Percentiles rank a stretch among this genome's conserved stretches.
phyloP scores from a whole-genome alignment of 306 rosid genomes.

The Citrullus colocynthis region DNA sequence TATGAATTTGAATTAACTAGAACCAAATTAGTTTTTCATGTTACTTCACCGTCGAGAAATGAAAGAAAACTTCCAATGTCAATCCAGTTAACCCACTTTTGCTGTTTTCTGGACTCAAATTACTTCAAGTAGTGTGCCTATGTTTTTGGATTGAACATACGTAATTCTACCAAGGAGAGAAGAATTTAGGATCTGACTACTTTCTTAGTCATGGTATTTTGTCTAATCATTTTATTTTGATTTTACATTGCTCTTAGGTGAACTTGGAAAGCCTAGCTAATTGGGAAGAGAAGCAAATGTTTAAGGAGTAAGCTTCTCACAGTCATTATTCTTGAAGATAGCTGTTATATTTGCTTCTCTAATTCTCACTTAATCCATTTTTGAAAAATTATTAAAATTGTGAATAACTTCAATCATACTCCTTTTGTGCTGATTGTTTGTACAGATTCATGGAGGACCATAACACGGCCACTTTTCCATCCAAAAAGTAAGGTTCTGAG shows the following conservation, averaged over 20 bases:
- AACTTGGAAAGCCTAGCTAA: slow-evolving; percentile 79
- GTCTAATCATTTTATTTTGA: slow-evolving; percentile 2
- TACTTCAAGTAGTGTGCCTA: neutral
- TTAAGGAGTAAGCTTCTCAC: slow-evolving; percentile 49
- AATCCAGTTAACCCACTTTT: neutral
- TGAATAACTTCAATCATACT: neutral
- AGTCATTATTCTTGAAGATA: neutral
- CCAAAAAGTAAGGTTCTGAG: slow-evolving; percentile 62
- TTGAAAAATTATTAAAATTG: neutral
- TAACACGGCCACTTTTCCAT: slow-evolving; percentile 93
- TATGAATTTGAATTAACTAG: neutral
- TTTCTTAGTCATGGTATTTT: neutral
- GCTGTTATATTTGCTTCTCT: neutral
- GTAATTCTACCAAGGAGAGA: neutral
- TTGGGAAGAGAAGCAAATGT: slow-evolving; percentile 98
- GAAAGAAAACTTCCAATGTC: neutral
- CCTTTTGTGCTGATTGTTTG: neutral
- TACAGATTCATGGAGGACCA: slow-evolving; percentile 98
- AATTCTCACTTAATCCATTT: neutral
- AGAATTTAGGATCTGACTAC: neutral
- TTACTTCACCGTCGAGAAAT: neutral
- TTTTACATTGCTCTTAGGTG: slow-evolving; percentile 36
- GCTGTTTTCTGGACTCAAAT: neutral
- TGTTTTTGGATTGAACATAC: neutral
- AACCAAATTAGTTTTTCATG: neutral